Evolutionary conservation across 2,329 filamentous ascomycete species (phyloP).

Genomic region (Fusarium illudens): DNA sequence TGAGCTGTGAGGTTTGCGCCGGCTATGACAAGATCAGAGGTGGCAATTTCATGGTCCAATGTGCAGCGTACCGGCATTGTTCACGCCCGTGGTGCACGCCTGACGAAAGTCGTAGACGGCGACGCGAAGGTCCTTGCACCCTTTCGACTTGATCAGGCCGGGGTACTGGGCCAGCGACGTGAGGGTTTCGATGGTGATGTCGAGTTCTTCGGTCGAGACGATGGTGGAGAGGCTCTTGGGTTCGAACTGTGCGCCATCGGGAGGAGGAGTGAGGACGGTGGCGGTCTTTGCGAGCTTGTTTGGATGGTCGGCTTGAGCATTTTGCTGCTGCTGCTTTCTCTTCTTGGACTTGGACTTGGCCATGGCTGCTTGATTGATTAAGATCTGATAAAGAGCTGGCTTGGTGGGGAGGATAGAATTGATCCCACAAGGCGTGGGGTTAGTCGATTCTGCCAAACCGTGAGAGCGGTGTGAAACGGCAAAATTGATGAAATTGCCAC

Average conservation of each 20-base stretch:
- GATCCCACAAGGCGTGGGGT: neutral
- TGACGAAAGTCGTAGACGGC: conserved; percentile 76
- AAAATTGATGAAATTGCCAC: neutral
- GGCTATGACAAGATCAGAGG: conserved; percentile 45
- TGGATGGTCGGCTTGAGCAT: conserved; percentile 46
- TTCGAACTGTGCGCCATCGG: conserved; percentile 49
- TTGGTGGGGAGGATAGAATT: neutral
- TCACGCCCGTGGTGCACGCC: conserved; percentile 72
- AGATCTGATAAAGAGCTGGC: neutral
- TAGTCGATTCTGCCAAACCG: neutral
- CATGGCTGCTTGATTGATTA: conserved; percentile 43
- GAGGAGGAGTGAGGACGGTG: conserved; percentile 46
- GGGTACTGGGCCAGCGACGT: conserved; percentile 66
- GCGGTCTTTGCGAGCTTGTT: conserved; percentile 52
- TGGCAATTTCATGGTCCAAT: neutral
- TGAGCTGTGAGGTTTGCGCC: conserved; percentile 71
- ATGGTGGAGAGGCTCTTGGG: conserved; percentile 62
- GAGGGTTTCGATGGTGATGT: conserved; percentile 72
- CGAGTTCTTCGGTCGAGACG: conserved; percentile 71
- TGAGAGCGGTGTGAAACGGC: neutral
- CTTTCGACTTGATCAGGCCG: conserved; percentile 71
- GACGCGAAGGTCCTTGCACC: conserved; percentile 70
- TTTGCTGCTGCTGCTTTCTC: conserved; percentile 52
- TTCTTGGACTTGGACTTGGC: conserved; percentile 57
- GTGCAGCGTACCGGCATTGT: conserved; percentile 56